A percentile compares a stretch with the other conserved stretches of the same genome.
Evolutionary conservation across 768 basidiomycete species (phyloP).

Genomic region (Chalciporus piperatus): DNA sequence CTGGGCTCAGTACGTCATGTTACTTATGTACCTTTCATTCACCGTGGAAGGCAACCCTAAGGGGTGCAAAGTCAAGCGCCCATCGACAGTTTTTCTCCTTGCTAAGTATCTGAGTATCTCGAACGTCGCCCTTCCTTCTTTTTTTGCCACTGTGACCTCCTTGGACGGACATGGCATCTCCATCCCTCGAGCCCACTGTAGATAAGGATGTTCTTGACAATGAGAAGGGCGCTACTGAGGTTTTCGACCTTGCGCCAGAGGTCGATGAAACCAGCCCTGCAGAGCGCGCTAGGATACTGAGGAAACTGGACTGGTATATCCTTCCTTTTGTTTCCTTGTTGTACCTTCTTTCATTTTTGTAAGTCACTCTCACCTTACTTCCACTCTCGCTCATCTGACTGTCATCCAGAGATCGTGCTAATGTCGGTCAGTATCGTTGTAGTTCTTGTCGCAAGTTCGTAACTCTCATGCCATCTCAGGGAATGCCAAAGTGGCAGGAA

Average conservation of each 20-base stretch:
- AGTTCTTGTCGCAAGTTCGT: not conserved
- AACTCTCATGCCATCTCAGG: slow-evolving; percentile 22
- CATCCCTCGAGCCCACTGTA: slow-evolving; percentile 10
- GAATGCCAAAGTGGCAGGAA: slow-evolving; percentile 44
- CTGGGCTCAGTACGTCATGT: no score
- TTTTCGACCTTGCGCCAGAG: not conserved
- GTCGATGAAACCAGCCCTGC: slow-evolving; percentile 8
- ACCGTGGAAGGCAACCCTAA: no score
- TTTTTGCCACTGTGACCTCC: not conserved
- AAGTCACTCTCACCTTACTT: slow-evolving; percentile 18
- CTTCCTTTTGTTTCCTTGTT: slow-evolving; percentile 44
- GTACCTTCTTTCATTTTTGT: slow-evolving; percentile 48
- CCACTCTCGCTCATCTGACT: not conserved
- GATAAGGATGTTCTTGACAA: slow-evolving; percentile 5
- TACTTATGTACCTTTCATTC: no score
- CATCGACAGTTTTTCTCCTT: not conserved
- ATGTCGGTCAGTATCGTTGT: slow-evolving; percentile 35
- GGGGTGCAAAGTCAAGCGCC: not conserved
- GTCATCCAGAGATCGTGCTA: slow-evolving; percentile 41
- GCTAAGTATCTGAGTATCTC: no score
- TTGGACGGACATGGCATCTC: slow-evolving; percentile 13
- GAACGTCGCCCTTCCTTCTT: not conserved
- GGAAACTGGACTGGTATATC: slow-evolving; percentile 45
- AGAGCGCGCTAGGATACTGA: slow-evolving; percentile 30
- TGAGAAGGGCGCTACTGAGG: slow-evolving; percentile 9